phyloP scores from a whole-genome alignment of 2,329 filamentous ascomycete genomes.

The Chrysoporthe deuterocubensis region DNA sequence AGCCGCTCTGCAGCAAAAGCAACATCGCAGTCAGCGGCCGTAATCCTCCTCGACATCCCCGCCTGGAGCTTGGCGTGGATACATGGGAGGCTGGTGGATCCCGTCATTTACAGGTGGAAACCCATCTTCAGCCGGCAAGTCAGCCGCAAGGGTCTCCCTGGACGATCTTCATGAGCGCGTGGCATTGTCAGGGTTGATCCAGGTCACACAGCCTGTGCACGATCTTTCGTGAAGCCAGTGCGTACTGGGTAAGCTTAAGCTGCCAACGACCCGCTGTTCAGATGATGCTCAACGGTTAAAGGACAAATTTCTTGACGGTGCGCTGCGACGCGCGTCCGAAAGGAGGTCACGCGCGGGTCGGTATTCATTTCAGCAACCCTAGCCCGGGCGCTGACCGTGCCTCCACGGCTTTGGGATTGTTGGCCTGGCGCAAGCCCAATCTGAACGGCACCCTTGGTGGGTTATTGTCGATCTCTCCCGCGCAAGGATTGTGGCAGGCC shows the following conservation, averaged over 20 bases:
- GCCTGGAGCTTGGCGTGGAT: slow-evolving; percentile 1
- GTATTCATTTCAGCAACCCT: neutral
- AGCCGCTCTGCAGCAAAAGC: neutral
- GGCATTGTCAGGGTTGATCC: neutral
- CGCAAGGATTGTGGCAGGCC: neutral
- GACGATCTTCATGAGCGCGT: neutral
- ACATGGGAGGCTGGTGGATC: neutral
- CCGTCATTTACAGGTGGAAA: slow-evolving; percentile 9
- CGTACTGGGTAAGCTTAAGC: neutral
- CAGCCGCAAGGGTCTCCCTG: slow-evolving; percentile 4
- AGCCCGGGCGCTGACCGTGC: neutral
- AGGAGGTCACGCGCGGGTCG: neutral
- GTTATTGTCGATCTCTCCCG: neutral
- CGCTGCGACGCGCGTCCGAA: neutral
- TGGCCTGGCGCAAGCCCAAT: neutral
- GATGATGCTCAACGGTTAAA: neutral
- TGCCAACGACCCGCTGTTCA: neutral
- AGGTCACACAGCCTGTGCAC: neutral
- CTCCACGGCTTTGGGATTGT: neutral
- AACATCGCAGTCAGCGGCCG: neutral
- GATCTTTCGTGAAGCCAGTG: neutral
- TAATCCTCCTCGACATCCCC: neutral
- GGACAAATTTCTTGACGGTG: neutral
- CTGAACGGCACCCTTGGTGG: neutral
- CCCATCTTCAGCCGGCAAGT: neutral